A percentile compares a stretch with the other conserved stretches of the same genome.
These are phyloP conservation scores for Penicillium nucicola DNA, from an alignment of 495 filamentous ascomycete species.

Conservation along the genomic window DNA sequence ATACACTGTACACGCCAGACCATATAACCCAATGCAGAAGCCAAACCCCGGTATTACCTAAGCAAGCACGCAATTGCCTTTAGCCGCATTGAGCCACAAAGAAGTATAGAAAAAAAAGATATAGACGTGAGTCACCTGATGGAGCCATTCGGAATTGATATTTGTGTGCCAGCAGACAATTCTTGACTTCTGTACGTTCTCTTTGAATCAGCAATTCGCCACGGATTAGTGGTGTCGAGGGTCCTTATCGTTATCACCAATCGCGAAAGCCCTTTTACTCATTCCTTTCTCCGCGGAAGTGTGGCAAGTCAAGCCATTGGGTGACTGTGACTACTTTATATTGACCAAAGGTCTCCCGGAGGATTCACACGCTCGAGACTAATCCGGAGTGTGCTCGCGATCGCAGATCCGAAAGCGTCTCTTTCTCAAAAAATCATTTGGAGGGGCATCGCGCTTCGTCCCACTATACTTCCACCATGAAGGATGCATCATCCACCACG, in stretches of 20 bases:
- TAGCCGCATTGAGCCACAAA: constrained; percentile 14
- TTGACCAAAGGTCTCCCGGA: neutral
- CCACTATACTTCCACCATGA: constrained; percentile 28
- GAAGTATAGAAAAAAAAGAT: constrained; percentile 15
- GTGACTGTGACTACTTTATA: neutral
- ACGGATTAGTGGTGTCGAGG: no score
- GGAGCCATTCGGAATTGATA: neutral
- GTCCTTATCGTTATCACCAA: constrained; percentile 29
- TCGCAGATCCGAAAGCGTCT: neutral
- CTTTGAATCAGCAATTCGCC: no score
- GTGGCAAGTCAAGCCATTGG: constrained; percentile 6
- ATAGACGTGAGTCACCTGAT: no score
- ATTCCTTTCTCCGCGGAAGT: constrained; percentile 33
- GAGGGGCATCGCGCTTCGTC: constrained; percentile 19
- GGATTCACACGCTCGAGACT: neutral
- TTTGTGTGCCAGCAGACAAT: neutral
- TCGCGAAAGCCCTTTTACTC: constrained; percentile 22
- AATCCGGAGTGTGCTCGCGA: neutral
- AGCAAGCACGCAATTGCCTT: constrained; percentile 26
- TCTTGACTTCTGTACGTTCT: neutral
- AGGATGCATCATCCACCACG: constrained; percentile 26
- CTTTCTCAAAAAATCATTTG: neutral
- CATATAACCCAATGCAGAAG: no score
- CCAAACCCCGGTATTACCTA: constrained; percentile 3
- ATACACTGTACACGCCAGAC: neutral